Conservation (phyloP, 805 yeast genomes). For the Myxozyma sirexii region DNA sequence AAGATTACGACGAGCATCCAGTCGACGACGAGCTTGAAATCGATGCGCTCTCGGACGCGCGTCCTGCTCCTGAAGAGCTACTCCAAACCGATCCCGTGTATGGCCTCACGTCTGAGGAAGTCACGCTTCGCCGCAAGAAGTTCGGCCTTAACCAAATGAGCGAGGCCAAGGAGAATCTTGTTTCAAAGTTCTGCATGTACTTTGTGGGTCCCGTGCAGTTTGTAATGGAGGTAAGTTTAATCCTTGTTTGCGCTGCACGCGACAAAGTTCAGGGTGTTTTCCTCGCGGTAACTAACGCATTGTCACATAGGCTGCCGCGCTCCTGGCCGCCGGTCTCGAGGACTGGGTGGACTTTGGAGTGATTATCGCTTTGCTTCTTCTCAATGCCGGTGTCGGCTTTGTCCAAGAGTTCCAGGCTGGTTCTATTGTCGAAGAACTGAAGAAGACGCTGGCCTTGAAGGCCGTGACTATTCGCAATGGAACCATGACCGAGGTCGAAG, state of each 20-base stretch:
- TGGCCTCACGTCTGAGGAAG: slow-evolving; percentile 81
- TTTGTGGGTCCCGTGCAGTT: slow-evolving; percentile 94
- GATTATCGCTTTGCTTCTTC: slow-evolving; percentile 78
- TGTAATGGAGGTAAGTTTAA: slow-evolving; percentile 66
- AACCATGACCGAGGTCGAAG: slow-evolving; percentile 67
- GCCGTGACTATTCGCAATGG: slow-evolving; percentile 86
- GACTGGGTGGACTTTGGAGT: slow-evolving; percentile 99
- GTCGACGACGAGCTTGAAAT: slow-evolving; percentile 59
- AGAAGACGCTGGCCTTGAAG: slow-evolving; percentile 88
- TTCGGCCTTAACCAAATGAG: slow-evolving; percentile 88
- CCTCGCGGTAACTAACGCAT: background rate
- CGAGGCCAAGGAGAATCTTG: slow-evolving; percentile 77
- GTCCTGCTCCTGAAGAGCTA: slow-evolving; percentile 69
- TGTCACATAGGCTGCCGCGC: slow-evolving; percentile 66
- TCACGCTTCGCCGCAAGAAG: slow-evolving; percentile 79
- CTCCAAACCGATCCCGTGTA: slow-evolving; percentile 74
- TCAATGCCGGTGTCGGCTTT: slow-evolving; percentile 93
- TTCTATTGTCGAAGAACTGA: slow-evolving; percentile 93
- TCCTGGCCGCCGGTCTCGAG: slow-evolving; percentile 90
- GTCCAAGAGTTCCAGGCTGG: slow-evolving; percentile 97
- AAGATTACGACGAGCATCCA: background rate
- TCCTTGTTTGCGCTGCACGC: background rate
- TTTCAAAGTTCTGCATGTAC: slow-evolving; percentile 78
- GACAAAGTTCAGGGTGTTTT: background rate
- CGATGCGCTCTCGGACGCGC: slow-evolving; percentile 55